A percentile compares a stretch with the other conserved stretches of the same genome.
Evolutionary conservation across 2,329 filamentous ascomycete genomes (phyloP).

Genomic region (Talaromyces piceae): DNA sequence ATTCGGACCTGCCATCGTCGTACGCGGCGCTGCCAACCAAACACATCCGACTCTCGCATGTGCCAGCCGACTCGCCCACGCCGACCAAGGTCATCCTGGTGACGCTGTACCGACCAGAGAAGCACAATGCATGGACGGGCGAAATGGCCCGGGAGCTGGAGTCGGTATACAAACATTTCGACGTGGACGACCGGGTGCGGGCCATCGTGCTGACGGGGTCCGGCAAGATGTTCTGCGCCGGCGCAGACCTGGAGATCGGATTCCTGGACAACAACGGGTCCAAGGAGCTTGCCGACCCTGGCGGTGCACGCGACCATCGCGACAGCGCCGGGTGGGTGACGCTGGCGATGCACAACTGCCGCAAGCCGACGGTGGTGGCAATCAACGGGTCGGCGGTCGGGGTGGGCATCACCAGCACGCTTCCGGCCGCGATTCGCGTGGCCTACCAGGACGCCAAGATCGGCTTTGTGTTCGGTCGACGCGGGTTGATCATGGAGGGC

Average conservation of each 20-base stretch:
- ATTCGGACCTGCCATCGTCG: slow-evolving; percentile 4
- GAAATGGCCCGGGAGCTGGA: slow-evolving; percentile 57
- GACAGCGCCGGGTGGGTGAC: slow-evolving; percentile 6
- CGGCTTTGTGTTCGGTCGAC: slow-evolving; percentile 65
- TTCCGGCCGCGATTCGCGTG: slow-evolving; percentile 51
- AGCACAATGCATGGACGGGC: slow-evolving; percentile 51
- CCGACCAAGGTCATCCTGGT: slow-evolving; percentile 57
- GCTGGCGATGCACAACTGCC: slow-evolving; percentile 50
- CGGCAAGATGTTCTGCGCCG: slow-evolving; percentile 52
- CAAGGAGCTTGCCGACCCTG: not conserved
- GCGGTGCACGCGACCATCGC: not conserved
- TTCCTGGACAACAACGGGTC: slow-evolving; percentile 13
- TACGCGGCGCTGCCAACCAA: slow-evolving; percentile 8
- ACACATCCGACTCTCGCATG: slow-evolving; percentile 19
- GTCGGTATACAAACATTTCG: slow-evolving; percentile 45
- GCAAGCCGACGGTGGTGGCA: slow-evolving; percentile 51
- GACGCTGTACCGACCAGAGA: slow-evolving; percentile 56
- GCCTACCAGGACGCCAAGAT: slow-evolving; percentile 55
- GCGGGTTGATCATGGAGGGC: slow-evolving; percentile 66
- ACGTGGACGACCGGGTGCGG: slow-evolving; percentile 48
- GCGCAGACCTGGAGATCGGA: slow-evolving; percentile 47
- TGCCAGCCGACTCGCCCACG: slow-evolving; percentile 36
- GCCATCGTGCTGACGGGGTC: slow-evolving; percentile 49
- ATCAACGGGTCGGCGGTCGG: slow-evolving; percentile 52
- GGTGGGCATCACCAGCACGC: slow-evolving; percentile 52